Evolutionary conservation across 495 filamentous ascomycete species (phyloP).

Genomic region (Aspergillus ostianus): DNA sequence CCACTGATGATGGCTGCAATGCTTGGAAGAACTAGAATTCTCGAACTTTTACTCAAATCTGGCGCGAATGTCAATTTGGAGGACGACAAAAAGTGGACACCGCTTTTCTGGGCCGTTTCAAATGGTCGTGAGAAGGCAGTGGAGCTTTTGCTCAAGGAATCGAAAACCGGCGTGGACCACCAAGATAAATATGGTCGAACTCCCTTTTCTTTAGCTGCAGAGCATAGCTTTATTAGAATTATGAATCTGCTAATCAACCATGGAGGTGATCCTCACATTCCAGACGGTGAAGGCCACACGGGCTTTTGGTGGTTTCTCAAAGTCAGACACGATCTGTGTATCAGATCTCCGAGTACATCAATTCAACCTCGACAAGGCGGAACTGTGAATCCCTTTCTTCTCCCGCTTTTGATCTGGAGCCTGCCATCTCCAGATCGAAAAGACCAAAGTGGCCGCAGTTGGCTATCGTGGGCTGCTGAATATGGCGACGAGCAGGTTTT

Average conservation of each 20-base stretch:
- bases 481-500: not conserved
- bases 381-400: not conserved
- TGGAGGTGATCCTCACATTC: not conserved
- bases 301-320: slow-evolving; percentile 4
- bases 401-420: not conserved
- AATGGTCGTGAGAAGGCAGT: no score
- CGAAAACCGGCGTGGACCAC: no score
- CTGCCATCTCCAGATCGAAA: not conserved
- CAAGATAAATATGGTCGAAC: no score
- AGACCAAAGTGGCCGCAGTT: not conserved
- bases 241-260: not conserved
- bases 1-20: no score
- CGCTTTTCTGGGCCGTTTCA: no score
- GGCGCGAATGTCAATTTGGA: no score
- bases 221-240: not conserved
- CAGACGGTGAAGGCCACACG: not conserved
- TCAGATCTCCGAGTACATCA: no score
- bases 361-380: not conserved
- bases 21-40: no score
- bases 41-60: no score
- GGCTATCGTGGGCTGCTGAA: not conserved
- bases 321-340: not conserved
- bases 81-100: no score
- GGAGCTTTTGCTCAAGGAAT: no score
- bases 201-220: no score